These are phyloP conservation scores for Helminthosporium solani DNA, from an alignment of 2,329 filamentous ascomycete genomes.

Conservation along the genomic window DNA sequence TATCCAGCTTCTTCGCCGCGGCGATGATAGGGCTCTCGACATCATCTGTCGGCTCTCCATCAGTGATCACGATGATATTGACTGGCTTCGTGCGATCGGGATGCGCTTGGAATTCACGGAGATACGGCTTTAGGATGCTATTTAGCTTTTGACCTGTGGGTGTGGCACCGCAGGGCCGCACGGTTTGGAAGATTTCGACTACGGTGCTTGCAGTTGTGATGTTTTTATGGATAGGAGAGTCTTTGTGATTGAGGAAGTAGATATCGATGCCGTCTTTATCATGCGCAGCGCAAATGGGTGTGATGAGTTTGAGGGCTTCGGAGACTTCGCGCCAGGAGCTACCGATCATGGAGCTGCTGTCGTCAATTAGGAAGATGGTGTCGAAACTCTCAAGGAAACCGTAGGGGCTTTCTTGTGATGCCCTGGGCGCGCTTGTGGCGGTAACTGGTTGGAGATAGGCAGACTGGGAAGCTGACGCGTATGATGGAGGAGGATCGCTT, in stretches of 20 bases:
- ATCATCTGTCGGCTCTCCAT: slow-evolving; percentile 80
- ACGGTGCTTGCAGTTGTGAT: slow-evolving; percentile 62
- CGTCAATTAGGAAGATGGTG: slow-evolving; percentile 87
- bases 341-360: slow-evolving; percentile 83
- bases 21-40: slow-evolving; percentile 65
- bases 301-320: slow-evolving; percentile 68
- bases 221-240: slow-evolving; percentile 62
- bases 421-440: slow-evolving; percentile 3
- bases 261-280: slow-evolving; percentile 87
- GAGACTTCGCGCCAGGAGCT: slow-evolving; percentile 74
- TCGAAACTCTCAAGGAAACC: slow-evolving; percentile 78
- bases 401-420: slow-evolving; percentile 63
- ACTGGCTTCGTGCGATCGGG: slow-evolving; percentile 67
- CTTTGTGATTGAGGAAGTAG: slow-evolving; percentile 78
- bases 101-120: slow-evolving; percentile 55
- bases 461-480: slow-evolving; percentile 33
- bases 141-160: slow-evolving; percentile 73
- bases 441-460: slow-evolving; percentile 2
- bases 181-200: slow-evolving; percentile 66
- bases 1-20: slow-evolving; percentile 69
- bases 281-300: slow-evolving; percentile 76
- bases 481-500: slow-evolving; percentile 46
- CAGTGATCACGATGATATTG: slow-evolving; percentile 91
- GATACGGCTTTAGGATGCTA: slow-evolving; percentile 71
- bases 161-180: slow-evolving; percentile 67